Conservation (phyloP, 768 basidiomycete species). For the Lenzites betulinus region DNA sequence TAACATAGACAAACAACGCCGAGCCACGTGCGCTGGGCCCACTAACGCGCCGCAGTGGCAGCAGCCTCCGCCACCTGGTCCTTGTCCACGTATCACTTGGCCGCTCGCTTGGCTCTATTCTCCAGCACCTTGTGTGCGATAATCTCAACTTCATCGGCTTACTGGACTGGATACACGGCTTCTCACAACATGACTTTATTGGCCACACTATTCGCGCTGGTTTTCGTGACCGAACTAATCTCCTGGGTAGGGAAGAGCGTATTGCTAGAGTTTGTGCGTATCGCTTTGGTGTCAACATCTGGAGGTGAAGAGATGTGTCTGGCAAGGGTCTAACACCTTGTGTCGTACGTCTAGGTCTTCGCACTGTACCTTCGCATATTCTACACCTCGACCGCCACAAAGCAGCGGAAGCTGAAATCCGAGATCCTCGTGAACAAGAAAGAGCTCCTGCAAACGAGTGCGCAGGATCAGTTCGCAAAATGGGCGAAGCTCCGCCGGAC, state of each 20-base stretch:
- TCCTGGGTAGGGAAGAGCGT: conserved; percentile 89
- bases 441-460: conserved; percentile 86
- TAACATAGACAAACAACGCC: conserved; percentile 34
- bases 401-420: conserved; percentile 73
- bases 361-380: conserved; percentile 67
- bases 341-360: conserved; percentile 59
- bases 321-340: background rate
- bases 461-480: conserved; percentile 97
- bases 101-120: conserved; percentile 2
- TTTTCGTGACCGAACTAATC: conserved; percentile 80
- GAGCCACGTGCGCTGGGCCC: conserved; percentile 13
- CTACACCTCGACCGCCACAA: conserved; percentile 51
- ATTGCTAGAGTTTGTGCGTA: conserved; percentile 75
- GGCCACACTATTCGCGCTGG: conserved; percentile 77
- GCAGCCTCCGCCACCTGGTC: background rate
- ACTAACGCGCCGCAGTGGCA: conserved; percentile 14
- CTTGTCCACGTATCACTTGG: conserved; percentile 21
- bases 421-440: conserved; percentile 80
- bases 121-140: conserved; percentile 2
- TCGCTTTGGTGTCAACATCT: conserved; percentile 6
- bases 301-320: background rate
- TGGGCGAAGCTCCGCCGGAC: conserved; percentile 93
- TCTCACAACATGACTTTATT: conserved; percentile 69
- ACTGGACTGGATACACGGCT: background rate
- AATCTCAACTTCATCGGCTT: background rate